Conservation (phyloP, 371 early-diverging fungal genomes). For the Circinella minor region DNA sequence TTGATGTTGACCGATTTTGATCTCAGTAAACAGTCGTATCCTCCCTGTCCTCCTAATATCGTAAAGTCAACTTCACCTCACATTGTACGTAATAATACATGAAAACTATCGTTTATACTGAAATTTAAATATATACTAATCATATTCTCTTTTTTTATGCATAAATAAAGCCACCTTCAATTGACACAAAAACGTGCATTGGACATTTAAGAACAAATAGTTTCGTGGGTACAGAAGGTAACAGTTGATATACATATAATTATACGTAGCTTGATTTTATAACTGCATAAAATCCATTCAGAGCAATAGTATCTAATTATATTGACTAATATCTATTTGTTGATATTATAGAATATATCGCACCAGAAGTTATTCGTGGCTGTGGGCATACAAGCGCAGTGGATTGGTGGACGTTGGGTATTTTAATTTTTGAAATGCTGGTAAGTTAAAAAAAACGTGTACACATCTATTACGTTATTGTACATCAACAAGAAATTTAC, state of each 20-base stretch:
- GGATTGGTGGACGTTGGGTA: constrained; percentile 99
- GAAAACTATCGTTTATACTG: no score
- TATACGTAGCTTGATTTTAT: no score
- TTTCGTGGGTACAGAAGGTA: constrained; percentile 96
- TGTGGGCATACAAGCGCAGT: constrained; percentile 93
- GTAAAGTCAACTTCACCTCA: constrained; percentile 67
- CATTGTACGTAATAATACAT: constrained; percentile 34
- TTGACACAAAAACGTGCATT: constrained; percentile 90
- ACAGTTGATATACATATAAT: neutral
- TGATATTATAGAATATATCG: constrained; percentile 80
- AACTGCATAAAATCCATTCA: no score
- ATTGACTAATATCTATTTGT: no score
- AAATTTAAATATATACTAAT: no score
- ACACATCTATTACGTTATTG: neutral
- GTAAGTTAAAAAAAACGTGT: constrained; percentile 35
- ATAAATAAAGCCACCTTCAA: constrained; percentile 55
- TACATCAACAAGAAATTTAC: neutral
- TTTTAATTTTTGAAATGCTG: constrained; percentile 97
- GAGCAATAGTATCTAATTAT: no score
- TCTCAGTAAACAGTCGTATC: constrained; percentile 85
- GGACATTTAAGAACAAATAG: constrained; percentile 89
- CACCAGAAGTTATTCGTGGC: constrained; percentile 95
- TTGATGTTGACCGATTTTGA: constrained; percentile 97
- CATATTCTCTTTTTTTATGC: neutral
- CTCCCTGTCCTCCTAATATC: constrained; percentile 76